phyloP scores from a whole-genome alignment of 768 basidiomycete species.

The Myochromella boudieri region DNA sequence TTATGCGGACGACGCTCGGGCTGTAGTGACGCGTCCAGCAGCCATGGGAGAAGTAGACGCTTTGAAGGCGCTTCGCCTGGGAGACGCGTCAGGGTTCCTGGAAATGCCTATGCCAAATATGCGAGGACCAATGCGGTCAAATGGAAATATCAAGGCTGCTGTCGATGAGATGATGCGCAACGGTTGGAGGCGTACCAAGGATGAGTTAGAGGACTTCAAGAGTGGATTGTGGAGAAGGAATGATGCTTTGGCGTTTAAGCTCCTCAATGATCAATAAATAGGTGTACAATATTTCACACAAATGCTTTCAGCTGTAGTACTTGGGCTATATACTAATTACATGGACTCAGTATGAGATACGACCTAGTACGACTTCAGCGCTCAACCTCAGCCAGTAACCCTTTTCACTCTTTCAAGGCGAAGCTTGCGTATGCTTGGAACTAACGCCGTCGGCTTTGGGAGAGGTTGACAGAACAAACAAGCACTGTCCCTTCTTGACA shows the following conservation, averaged over 20 bases:
- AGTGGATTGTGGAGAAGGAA: constrained; percentile 30
- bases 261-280: constrained; percentile 30
- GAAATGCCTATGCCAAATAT: constrained; percentile 11
- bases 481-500: no score
- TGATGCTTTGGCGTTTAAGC: constrained; percentile 25
- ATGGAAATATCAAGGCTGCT: constrained; percentile 17
- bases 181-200: constrained; percentile 29
- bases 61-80: constrained; percentile 34
- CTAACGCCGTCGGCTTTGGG: no score
- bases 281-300: no score
- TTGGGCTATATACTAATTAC: no score
- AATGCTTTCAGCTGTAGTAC: not conserved
- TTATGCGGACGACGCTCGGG: constrained; percentile 35
- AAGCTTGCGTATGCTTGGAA: no score
- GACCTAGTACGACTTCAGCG: no score
- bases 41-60: constrained; percentile 39
- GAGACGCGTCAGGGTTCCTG: constrained; percentile 25
- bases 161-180: constrained; percentile 27
- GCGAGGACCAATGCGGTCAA: constrained; percentile 14
- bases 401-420: no score
- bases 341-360: no score
- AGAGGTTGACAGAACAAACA: no score
- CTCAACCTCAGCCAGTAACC: no score
- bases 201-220: constrained; percentile 28
- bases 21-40: constrained; percentile 36